Evolutionary conservation across 805 yeast species (phyloP).

Genomic region (Saturnispora ahearnii): DNA sequence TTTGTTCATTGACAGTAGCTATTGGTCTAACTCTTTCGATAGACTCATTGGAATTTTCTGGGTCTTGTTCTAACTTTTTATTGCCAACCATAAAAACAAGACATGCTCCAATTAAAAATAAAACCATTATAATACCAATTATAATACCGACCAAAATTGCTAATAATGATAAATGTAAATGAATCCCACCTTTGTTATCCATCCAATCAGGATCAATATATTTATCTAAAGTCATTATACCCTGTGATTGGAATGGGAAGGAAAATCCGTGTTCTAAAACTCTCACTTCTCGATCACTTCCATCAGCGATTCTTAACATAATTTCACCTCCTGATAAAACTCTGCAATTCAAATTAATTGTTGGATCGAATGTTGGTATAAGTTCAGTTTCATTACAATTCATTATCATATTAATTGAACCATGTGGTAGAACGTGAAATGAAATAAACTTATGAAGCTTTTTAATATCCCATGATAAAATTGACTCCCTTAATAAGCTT

Average conservation of each 20-base stretch:
- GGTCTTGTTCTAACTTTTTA: not conserved
- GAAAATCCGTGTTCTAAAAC: conserved; percentile 56
- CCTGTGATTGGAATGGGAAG: conserved; percentile 28
- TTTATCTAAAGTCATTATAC: conserved; percentile 57
- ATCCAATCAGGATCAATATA: conserved; percentile 64
- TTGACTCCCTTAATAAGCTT: conserved; percentile 44
- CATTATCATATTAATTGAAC: conserved; percentile 38
- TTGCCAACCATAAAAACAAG: conserved; percentile 28
- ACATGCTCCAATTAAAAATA: conserved; percentile 28
- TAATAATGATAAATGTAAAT: conserved; percentile 54
- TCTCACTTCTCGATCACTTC: conserved; percentile 48
- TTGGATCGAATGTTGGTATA: conserved; percentile 36
- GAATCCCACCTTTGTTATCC: conserved; percentile 34
- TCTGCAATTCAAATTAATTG: conserved; percentile 38
- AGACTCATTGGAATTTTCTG: not conserved
- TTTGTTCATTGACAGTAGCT: conserved; percentile 8
- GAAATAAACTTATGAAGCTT: conserved; percentile 45
- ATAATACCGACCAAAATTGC: conserved; percentile 62
- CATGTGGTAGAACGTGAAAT: conserved; percentile 61
- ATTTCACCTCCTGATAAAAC: conserved; percentile 30
- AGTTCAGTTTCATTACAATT: conserved; percentile 34
- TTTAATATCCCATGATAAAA: conserved; percentile 29
- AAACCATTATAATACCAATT: conserved; percentile 43
- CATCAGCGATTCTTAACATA: conserved; percentile 36
- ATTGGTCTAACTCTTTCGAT: conserved; percentile 4